Evolutionary conservation across 805 yeast genomes (phyloP).

Genomic region (Cyberlindnera maritima): DNA sequence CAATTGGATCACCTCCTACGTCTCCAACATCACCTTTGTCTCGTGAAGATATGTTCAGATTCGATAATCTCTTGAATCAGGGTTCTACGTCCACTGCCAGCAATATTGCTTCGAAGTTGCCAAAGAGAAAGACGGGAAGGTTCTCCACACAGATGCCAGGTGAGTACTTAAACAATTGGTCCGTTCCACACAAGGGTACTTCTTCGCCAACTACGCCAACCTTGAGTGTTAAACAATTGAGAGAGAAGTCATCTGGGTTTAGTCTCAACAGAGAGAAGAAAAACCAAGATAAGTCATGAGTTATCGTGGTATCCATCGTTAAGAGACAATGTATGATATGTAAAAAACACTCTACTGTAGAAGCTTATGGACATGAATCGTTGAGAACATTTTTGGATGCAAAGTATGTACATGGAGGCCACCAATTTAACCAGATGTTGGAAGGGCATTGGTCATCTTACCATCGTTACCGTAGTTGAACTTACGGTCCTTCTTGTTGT

Average conservation of each 20-base stretch:
- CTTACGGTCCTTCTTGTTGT: constrained; percentile 78
- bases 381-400: background rate
- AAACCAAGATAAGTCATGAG: constrained; percentile 2
- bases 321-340: background rate
- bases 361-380: background rate
- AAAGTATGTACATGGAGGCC: constrained; percentile 4
- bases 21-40: constrained; percentile 30
- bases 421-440: constrained; percentile 24
- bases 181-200: constrained; percentile 10
- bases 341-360: background rate
- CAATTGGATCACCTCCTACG: constrained; percentile 18
- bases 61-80: constrained; percentile 35
- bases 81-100: background rate
- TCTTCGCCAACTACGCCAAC: constrained; percentile 9
- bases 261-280: constrained; percentile 23
- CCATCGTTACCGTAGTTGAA: constrained; percentile 71
- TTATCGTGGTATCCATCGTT: too few species aligned
- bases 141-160: constrained; percentile 20
- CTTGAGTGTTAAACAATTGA: constrained; percentile 11
- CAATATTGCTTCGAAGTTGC: constrained; percentile 4
- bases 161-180: constrained; percentile 21
- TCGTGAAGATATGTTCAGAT: constrained; percentile 43
- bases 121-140: constrained; percentile 18
- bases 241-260: constrained; percentile 27
- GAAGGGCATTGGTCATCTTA: constrained; percentile 37